Percentiles rank a stretch among this genome's conserved stretches.
Evolutionary conservation across 495 filamentous ascomycete genomes (phyloP).

Genomic region (Penicillium argentinense): DNA sequence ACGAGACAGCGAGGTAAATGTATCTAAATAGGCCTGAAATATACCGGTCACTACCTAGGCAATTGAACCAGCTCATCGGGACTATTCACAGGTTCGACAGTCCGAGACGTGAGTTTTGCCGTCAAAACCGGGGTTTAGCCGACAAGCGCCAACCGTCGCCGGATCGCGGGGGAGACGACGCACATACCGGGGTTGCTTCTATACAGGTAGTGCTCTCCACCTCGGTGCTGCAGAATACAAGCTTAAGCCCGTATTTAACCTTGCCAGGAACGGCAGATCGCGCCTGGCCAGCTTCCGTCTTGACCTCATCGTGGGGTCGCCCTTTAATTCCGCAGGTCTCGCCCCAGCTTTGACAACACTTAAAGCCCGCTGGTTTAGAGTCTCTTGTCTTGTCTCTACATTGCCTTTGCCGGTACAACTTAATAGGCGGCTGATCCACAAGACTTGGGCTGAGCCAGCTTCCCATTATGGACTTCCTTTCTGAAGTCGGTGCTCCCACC

Average conservation of each 20-base stretch:
- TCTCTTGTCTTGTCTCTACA: neutral
- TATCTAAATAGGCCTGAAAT: too few relatives aligned
- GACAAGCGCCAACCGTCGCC: too few relatives aligned
- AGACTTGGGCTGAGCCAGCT: too few relatives aligned
- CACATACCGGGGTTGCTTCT: neutral
- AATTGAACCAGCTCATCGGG: too few relatives aligned
- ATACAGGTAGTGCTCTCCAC: neutral
- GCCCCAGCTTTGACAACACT: neutral
- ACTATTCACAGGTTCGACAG: neutral
- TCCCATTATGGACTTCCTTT: slow-evolving; percentile 37
- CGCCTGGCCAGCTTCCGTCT: slow-evolving; percentile 30
- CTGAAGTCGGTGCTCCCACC: slow-evolving; percentile 35
- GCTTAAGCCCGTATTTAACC: neutral
- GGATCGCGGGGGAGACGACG: slow-evolving; percentile 9
- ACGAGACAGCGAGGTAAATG: too few relatives aligned
- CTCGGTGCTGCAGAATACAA: neutral
- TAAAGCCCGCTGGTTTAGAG: too few relatives aligned
- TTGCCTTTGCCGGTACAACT: too few relatives aligned
- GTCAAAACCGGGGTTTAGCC: slow-evolving; percentile 11
- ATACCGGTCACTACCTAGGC: too few relatives aligned
- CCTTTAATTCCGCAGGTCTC: slow-evolving; percentile 7
- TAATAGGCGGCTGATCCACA: too few relatives aligned
- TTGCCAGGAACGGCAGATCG: slow-evolving; percentile 30
- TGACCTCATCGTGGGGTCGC: slow-evolving; percentile 4
- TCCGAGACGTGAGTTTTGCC: neutral